Conservation (phyloP, 2,329 filamentous ascomycete genomes). For the Polytolypa hystricis region DNA sequence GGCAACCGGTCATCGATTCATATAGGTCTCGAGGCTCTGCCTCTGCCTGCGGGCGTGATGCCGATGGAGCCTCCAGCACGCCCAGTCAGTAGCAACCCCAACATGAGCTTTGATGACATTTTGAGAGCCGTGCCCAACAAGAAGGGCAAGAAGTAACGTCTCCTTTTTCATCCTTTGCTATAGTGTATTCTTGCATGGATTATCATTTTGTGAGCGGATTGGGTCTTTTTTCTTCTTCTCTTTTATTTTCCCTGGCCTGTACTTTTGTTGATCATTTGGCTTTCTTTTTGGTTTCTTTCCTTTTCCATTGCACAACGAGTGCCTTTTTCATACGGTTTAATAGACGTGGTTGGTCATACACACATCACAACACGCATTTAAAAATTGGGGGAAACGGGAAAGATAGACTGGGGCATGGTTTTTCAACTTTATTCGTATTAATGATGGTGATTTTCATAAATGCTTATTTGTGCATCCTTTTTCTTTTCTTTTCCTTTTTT, state of each 20-base stretch:
- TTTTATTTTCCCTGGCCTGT: not conserved
- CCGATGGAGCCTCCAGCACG: slow-evolving; percentile 30
- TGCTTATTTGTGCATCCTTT: too few relatives aligned
- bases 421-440: too few relatives aligned
- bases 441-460: too few relatives aligned
- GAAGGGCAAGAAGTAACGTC: slow-evolving; percentile 23
- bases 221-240: not conserved
- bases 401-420: too few relatives aligned
- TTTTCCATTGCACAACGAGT: not conserved
- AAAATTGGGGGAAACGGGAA: too few relatives aligned
- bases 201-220: not conserved
- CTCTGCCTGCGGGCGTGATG: slow-evolving; percentile 31
- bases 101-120: slow-evolving; percentile 40
- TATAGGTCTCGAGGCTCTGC: slow-evolving; percentile 35
- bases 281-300: not conserved
- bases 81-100: slow-evolving; percentile 34
- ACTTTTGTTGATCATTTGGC: not conserved
- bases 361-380: too few relatives aligned
- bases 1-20: slow-evolving; percentile 35
- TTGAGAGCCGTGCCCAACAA: slow-evolving; percentile 29
- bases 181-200: not conserved
- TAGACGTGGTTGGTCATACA: not conserved
- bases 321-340: too few relatives aligned
- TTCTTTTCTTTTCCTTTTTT: not conserved
- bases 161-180: not conserved